Conservation (phyloP, 108 stramenopile genomes). For the Skeletonema grethae region DNA sequence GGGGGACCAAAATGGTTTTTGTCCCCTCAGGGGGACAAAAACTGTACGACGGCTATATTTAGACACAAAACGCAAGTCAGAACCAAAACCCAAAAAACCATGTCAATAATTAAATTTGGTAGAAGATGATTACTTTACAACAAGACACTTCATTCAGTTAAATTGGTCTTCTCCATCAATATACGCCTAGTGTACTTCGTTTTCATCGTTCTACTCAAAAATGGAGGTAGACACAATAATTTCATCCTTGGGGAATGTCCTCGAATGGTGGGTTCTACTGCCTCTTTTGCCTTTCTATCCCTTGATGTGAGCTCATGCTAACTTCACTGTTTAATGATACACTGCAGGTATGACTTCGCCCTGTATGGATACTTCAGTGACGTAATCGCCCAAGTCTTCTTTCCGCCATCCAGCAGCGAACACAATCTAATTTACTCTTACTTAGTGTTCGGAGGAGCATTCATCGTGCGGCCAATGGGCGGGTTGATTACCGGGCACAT, state of each 20-base stretch:
- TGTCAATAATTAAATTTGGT: no score
- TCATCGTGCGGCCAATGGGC: conserved; percentile 50
- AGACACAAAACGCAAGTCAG: no score
- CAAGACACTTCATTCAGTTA: no score
- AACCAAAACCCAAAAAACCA: no score
- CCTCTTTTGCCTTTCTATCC: background rate
- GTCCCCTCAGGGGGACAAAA: no score
- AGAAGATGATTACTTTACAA: no score
- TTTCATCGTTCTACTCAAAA: background rate
- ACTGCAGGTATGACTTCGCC: conserved; percentile 57
- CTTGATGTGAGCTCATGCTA: no score
- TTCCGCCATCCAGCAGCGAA: conserved; percentile 39
- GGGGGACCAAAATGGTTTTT: no score
- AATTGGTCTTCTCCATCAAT: no score
- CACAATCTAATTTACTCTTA: conserved; percentile 28
- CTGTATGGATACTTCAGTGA: conserved; percentile 68
- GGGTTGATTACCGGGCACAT: conserved; percentile 40
- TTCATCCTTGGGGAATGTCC: conserved; percentile 34
- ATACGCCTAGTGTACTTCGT: no score
- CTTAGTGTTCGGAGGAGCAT: conserved; percentile 61
- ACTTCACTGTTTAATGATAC: no score
- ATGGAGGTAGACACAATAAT: conserved; percentile 17
- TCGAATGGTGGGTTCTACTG: conserved; percentile 36
- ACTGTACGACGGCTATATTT: no score
- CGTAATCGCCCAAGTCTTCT: conserved; percentile 53